Evolutionary conservation across 2,329 filamentous ascomycete species (phyloP).

Genomic region (Colletotrichum musae): DNA sequence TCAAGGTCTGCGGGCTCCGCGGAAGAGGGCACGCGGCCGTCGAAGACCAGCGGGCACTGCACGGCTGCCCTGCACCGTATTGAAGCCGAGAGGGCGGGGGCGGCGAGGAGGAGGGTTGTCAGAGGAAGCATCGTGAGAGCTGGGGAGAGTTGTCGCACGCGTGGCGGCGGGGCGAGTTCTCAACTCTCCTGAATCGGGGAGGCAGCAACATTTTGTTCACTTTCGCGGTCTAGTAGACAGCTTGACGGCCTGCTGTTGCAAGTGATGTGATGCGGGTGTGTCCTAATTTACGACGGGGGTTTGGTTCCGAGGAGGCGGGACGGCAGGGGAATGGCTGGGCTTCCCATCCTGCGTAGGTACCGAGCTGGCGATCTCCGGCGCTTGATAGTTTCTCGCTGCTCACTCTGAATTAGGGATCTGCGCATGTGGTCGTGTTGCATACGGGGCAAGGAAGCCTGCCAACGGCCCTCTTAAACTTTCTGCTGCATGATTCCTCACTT

Average conservation of each 20-base stretch:
- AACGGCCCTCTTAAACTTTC: no score
- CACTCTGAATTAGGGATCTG: no score
- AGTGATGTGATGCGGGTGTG: not conserved
- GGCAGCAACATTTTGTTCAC: not conserved
- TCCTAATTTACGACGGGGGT: slow-evolving; percentile 13
- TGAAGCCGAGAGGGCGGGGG: not conserved
- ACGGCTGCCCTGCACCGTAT: slow-evolving; percentile 25
- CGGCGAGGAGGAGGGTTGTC: slow-evolving; percentile 13
- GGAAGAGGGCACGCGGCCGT: slow-evolving; percentile 51
- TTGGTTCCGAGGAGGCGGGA: slow-evolving; percentile 15
- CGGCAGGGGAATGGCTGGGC: not conserved
- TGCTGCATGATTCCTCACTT: no score
- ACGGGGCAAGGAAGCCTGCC: no score
- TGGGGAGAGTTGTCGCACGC: not conserved
- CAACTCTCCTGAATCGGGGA: not conserved
- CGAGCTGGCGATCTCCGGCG: not conserved
- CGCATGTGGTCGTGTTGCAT: no score
- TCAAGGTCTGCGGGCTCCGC: slow-evolving; percentile 50
- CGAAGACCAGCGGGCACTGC: slow-evolving; percentile 54
- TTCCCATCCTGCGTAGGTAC: not conserved
- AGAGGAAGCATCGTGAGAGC: not conserved
- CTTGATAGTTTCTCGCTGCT: no score
- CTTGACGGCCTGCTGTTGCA: not conserved
- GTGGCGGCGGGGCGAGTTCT: not conserved
- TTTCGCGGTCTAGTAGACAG: not conserved